Conservation (phyloP, 306 rosid genomes). For the Gynostemma pentaphyllum region DNA sequence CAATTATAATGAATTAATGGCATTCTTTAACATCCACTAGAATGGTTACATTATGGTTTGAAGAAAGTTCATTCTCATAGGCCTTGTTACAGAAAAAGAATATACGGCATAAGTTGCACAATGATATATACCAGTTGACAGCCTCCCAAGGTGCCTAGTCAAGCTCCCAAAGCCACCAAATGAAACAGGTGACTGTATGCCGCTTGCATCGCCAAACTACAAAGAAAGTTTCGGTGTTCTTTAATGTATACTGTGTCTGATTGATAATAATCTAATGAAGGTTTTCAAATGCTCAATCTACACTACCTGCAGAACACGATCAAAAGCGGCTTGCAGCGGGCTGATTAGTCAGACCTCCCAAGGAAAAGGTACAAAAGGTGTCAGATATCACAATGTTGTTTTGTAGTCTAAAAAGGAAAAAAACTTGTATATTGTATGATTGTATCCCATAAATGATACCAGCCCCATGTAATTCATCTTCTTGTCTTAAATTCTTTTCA, state of each 20-base stretch:
- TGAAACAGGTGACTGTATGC: constrained; percentile 90
- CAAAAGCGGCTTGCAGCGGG: constrained; percentile 76
- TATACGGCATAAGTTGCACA: neutral
- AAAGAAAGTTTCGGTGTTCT: constrained; percentile 4
- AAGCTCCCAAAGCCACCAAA: constrained; percentile 95
- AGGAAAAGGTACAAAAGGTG: constrained; percentile 15
- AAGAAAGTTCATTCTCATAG: neutral
- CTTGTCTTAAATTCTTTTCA: too few species aligned
- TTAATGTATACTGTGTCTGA: neutral
- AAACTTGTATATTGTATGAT: too few species aligned
- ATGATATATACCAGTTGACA: constrained; percentile 41
- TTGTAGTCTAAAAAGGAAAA: neutral
- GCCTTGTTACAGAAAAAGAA: neutral
- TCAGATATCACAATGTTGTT: constrained; percentile 10
- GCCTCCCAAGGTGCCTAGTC: constrained; percentile 85
- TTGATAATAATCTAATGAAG: neutral
- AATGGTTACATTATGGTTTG: neutral
- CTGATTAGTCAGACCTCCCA: constrained; percentile 32
- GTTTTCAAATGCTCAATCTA: constrained; percentile 15
- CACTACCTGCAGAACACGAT: constrained; percentile 74
- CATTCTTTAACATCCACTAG: neutral
- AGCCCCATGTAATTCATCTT: too few species aligned
- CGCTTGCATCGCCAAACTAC: constrained; percentile 96
- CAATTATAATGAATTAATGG: neutral
- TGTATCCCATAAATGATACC: too few species aligned